Evolutionary conservation across 1,139 yeast species (phyloP).

Genomic region (Debaryomycetaceae sp.): DNA sequence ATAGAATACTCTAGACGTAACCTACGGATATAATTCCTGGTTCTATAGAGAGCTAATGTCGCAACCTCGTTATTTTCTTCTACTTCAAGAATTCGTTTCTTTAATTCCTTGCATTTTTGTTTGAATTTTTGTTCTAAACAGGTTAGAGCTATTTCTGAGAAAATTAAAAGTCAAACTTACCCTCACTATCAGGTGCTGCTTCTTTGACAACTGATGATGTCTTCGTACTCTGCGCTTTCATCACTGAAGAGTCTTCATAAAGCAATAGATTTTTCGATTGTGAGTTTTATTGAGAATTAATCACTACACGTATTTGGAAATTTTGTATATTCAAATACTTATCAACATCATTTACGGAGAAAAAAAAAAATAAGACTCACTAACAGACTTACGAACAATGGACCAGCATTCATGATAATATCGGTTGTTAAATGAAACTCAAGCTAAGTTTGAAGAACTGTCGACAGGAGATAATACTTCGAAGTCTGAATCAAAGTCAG

Average conservation of each 20-base stretch:
- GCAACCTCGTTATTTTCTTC: slow-evolving; percentile 80
- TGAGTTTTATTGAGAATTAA: neutral
- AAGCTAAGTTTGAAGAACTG: slow-evolving; percentile 7
- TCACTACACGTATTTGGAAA: neutral
- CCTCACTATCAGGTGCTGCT: slow-evolving; percentile 40
- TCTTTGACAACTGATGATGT: slow-evolving; percentile 19
- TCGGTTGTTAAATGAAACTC: neutral
- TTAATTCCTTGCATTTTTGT: slow-evolving; percentile 69
- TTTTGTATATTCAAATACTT: neutral
- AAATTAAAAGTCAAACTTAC: slow-evolving; percentile 32
- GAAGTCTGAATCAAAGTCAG: slow-evolving; percentile 33
- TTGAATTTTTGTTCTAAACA: slow-evolving; percentile 40
- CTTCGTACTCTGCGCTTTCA: slow-evolving; percentile 10
- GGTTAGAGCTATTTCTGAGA: slow-evolving; percentile 8
- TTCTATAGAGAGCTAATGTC: slow-evolving; percentile 73
- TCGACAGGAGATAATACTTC: slow-evolving; percentile 35
- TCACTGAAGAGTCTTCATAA: neutral
- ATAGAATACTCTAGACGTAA: slow-evolving; percentile 79
- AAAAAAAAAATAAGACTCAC: neutral
- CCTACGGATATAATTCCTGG: slow-evolving; percentile 74
- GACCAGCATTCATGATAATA: neutral
- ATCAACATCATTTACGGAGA: neutral
- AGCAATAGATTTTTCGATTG: too few species aligned
- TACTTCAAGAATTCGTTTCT: slow-evolving; percentile 67
- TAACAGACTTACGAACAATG: neutral